Evolutionary conservation across 805 yeast genomes (phyloP), one percentile per base, ranked within the genome.

Genomic region (Starmerella roubikii): DNA sequence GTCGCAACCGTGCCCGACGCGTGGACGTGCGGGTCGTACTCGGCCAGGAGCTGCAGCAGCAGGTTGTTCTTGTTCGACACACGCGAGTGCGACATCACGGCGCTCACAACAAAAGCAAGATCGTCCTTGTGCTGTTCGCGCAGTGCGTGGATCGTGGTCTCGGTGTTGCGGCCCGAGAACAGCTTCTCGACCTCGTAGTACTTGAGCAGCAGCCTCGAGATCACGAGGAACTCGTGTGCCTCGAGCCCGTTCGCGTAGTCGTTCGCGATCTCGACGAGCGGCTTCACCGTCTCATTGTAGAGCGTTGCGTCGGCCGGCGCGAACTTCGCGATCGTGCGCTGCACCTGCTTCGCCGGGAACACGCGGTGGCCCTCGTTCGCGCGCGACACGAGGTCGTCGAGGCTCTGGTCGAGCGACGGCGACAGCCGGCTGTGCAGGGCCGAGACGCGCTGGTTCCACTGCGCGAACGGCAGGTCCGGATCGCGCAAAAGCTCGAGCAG

Each of bases 391-490:
- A 80, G 65, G 23, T 74, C 66, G 8, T 68, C 59, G 50, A 91
- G 68, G 33, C 73, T 66, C 36, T 73, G 69, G 56, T 85, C 93
- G 48, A 91, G 69, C 49, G 77, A 73, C 3, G 70, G 56, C 29
- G 96, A 93, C 53, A 91, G 65, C 65, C 98, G 78, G 16, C 93
- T 76, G 60, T 88, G 96, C 54, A 91, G 67, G 18, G 97, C 95
- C 46, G 95, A 83, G 27, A 79, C 74, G 51, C 78, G 80, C 52
- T 74, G 70, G 41, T 61, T 64, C 98, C 98, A 91, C 65, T 85
- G 94, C 26, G 93, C 79, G 61, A 74, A 91, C 37, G 99, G 99
- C 54, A 91, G 69, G 44, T 78, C 76, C 35, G 76, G 78, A 55
- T 84, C 74, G 56, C 79, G 74, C 62, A 93, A 67, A 13, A 81